Evolutionary conservation across 805 yeast genomes (phyloP).

Genomic region (Spathaspora passalidarum): DNA sequence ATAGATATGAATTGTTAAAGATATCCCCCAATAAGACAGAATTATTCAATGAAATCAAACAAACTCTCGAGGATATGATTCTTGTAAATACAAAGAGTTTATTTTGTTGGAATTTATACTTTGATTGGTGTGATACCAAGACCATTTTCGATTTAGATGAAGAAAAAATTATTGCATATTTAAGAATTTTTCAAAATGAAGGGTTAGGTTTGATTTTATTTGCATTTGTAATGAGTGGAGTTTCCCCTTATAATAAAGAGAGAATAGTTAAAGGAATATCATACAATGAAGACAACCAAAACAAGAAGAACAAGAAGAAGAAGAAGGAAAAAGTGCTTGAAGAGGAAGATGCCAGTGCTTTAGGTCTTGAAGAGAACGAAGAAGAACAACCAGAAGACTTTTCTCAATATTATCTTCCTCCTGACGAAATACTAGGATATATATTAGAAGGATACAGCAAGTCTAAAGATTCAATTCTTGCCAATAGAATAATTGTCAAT

Average conservation of each 20-base stretch:
- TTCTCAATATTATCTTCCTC: constrained; percentile 21
- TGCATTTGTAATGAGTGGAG: constrained; percentile 63
- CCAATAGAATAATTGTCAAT: constrained; percentile 61
- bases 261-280: constrained; percentile 18
- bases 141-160: constrained; percentile 48
- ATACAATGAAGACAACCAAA: background rate
- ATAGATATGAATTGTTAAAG: constrained; percentile 52
- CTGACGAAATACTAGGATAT: constrained; percentile 50
- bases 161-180: constrained; percentile 45
- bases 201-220: constrained; percentile 63
- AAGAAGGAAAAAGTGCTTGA: constrained; percentile 8
- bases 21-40: constrained; percentile 48
- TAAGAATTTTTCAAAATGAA: constrained; percentile 53
- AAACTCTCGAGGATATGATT: constrained; percentile 69
- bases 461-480: constrained; percentile 47
- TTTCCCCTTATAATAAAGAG: constrained; percentile 55
- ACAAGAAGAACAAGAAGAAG: constrained; percentile 12
- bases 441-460: constrained; percentile 50
- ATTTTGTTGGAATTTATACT: constrained; percentile 67
- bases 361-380: constrained; percentile 12
- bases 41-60: constrained; percentile 41
- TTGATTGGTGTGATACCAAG: constrained; percentile 69
- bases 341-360: constrained; percentile 15
- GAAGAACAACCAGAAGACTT: constrained; percentile 5
- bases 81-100: constrained; percentile 58